Base-by-base conservation (phyloP, 495 filamentous ascomycete species). In the Filosporella fistucella region DNA sequence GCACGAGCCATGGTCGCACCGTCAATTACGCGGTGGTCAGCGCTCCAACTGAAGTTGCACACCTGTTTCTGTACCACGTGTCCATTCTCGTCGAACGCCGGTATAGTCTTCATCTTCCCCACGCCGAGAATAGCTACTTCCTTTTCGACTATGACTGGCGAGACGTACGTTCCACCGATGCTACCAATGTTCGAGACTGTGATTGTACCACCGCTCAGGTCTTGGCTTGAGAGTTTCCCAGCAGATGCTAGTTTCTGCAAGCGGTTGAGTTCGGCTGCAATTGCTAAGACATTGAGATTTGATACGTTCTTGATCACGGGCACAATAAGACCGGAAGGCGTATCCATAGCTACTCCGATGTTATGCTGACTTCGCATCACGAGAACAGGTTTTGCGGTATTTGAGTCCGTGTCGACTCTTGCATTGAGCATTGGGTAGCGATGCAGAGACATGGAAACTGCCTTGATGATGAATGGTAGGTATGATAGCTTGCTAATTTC, bases 121-220 rank as follows among this genome's bases (percentile, higher is more conserved):
- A 99, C 70, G 1, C 94, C 94, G 2, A 99, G 66, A 59, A 99
- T 97, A 9, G 88, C 89, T 17, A 96, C 86, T 63, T 99, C 91
- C 33, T 73, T 84, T 35, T 84, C 78, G 20, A 94, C 85, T 48
- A 97, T 84, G n/a, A 99, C 83, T 1, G 94, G 94, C 4, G 82
- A 79, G 20, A 97, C 81, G 56, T 94, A 95, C 0, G 86, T 91
- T 3, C 94, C 94, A 14, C 94, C 94, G 32, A 99, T 89, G 52
- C 80, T 94, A n/a, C 94, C 94, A 50, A 99, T 91, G 59, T 99
- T 99, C 49, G 88, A 95, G 21, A 99, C 80, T 0, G 94, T 96
- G 59, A 99, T 89, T 0, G 93, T 96, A 2, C 89, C 90, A 25
- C 91, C 91, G 39, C 67, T 77, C 41, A 97, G 67, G 66, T 99